phyloP scores from a whole-genome alignment of 2,329 filamentous ascomycete genomes.

The Ophiostoma piceae region DNA sequence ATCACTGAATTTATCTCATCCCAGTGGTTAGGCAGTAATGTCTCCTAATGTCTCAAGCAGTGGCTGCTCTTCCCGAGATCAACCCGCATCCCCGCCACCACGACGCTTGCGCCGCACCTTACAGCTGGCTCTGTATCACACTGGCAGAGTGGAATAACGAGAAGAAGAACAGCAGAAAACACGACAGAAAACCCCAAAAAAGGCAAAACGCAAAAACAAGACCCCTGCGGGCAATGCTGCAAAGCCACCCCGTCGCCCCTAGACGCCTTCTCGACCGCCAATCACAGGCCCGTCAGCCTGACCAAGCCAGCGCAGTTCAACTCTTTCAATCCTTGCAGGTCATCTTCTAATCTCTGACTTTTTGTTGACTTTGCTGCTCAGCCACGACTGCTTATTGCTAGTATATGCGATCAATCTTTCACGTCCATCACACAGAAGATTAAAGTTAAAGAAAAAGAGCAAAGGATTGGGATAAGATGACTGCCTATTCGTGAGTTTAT shows the following conservation, averaged over 20 bases:
- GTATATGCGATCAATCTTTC: too few relatives aligned
- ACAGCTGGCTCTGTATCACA: neutral
- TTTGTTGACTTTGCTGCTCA: neutral
- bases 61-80: neutral
- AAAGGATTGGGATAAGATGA: neutral
- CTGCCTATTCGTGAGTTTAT: neutral
- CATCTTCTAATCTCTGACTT: neutral
- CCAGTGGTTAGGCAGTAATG: neutral
- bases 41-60: neutral
- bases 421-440: too few relatives aligned
- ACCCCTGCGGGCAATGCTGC: neutral
- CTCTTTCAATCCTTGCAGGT: neutral
- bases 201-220: neutral
- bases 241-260: neutral
- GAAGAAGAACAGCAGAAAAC: neutral
- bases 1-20: neutral
- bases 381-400: neutral
- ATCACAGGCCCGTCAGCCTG: neutral
- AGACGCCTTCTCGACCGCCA: neutral
- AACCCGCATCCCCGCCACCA: neutral
- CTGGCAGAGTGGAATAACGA: neutral
- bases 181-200: neutral
- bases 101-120: neutral
- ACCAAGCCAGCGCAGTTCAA: slow-evolving; percentile 7
- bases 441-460: too few relatives aligned